These are phyloP conservation scores for Cryptosporidium viatorum DNA, from an alignment of 169 alveolate genomes.

Conservation along the genomic window DNA sequence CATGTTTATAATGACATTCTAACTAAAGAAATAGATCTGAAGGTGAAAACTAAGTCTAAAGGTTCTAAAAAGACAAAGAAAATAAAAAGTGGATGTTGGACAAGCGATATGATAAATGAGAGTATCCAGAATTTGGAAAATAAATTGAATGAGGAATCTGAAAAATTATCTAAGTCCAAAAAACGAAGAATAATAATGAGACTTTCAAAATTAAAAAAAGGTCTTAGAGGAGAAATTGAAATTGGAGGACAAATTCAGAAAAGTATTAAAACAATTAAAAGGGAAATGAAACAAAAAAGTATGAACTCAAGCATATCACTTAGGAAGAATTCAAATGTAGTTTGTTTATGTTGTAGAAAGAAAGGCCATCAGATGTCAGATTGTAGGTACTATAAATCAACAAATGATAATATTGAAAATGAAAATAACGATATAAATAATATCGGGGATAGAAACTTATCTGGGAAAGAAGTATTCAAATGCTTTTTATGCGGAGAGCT, in stretches of 20 bases:
- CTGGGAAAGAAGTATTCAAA: background rate
- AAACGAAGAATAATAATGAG: conserved; percentile 45
- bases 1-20: no score
- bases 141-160: background rate
- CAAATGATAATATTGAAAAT: background rate
- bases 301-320: conserved; percentile 13
- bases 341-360: conserved; percentile 66
- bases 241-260: conserved; percentile 63
- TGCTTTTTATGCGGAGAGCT: conserved; percentile 62
- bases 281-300: conserved; percentile 55
- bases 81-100: conserved; percentile 46
- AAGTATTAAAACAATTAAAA: conserved; percentile 51
- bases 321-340: conserved; percentile 41
- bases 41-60: background rate
- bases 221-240: conserved; percentile 56
- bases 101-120: conserved; percentile 12
- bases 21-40: background rate
- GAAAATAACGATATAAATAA: background rate
- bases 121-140: conserved; percentile 29
- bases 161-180: conserved; percentile 42
- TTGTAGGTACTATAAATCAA: conserved; percentile 42
- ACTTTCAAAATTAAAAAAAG: conserved; percentile 27
- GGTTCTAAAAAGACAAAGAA: conserved; percentile 1
- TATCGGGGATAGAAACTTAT: background rate
- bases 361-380: conserved; percentile 68